Base-by-base conservation (phyloP, 106 monocot genomes). In the Acorus gramineus region DNA sequence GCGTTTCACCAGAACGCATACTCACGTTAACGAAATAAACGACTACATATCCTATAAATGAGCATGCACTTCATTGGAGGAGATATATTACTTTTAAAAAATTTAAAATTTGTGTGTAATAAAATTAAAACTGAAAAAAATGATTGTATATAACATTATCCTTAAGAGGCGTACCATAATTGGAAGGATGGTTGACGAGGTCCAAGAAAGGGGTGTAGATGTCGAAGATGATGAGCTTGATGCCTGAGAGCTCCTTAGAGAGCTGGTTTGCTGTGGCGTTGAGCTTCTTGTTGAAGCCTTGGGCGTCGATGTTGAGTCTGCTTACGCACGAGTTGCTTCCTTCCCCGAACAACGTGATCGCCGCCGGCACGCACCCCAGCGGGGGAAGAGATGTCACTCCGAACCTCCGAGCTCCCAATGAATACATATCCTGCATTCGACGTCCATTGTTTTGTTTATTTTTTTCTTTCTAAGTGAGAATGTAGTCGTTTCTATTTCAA, bases 301-400 rank as follows among this genome's bases (percentile, higher is more conserved):
- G 69, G 1, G 94, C 79, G 53, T 84, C 89, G 43, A 28, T 7
- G 71, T 89, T 94, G 42, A 94, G 70, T 61, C 75, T 81, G 6
- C 67, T 43, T 0, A 94, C 84, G 66, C 94, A 94, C 7, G 52
- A 55, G 62, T 84, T 84, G 77, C 79, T 82, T 0, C 89, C 94
- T 2, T 58, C 4, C 8, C 94, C 94, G 62, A 94, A 90, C 5
- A 94, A 69, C 7, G 86, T 84, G 65, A 86, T 94, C 51, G 84
- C 43, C 28, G 73, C 81, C 1, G 94, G 94, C 7, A 89, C 13
- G 63, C 89, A 94, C 1, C 94, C 94, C 14, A 89, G 4, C 4
- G 94, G 94, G 1, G 86, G 86, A 75, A 89, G 46, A 3, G 84
- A 69, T 2, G 93, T 94, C 55, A 94, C 89, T 8, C 86, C 94